Base-by-base conservation (phyloP, 352 stramenopile species). In the Globisporangium acanthophoron region DNA sequence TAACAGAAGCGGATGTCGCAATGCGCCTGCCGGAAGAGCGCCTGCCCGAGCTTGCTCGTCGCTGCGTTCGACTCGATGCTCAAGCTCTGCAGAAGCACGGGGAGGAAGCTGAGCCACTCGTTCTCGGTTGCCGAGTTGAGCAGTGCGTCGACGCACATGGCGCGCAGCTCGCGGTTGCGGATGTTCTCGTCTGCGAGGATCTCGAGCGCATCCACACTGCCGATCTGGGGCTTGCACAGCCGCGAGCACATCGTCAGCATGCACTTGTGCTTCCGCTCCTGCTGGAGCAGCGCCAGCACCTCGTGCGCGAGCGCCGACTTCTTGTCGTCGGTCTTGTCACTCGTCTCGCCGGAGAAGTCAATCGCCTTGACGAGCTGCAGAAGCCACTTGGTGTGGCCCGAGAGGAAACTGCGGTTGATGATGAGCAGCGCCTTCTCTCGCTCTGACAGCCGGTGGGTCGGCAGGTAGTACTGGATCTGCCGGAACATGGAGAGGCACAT, bases 401-500 rank as follows among this genome's bases (percentile, higher is more conserved):
- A 62, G 11, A 94, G 57, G 47, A 92, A 92, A 49, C 68, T 67
- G n/a, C 85, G 80, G 41, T 94, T 94, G 53, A 90, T 87, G 27
- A 91, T 73, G 37, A 94, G 55, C 58, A 89, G 67, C 40, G 83
- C 70, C 63, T 89, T 87, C 56, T 94, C 82, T 21, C 80, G 65
- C 46, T 80, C 73, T 5, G 82, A 92, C 15, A 92, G 56, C 8
- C 78, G 73, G 59, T 94, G 85, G 12, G 78, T 87, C 15, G 85
- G 85, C 27, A 94, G 56, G 61, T 92, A 92, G 45, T 94, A 94
- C 61, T 94, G 85, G 59, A 94, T 92, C 71, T 94, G 84, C 31
- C 84, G 84, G 41, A 94, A 92, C 76, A 85, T 92, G 16, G 84
- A 94, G n/a, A 94, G 64, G 27, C 84, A 90, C 84, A 94, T 94